phyloP scores from a whole-genome alignment of 2,329 filamentous ascomycete genomes.

The Ophiocordyceps camponoti-floridani region DNA sequence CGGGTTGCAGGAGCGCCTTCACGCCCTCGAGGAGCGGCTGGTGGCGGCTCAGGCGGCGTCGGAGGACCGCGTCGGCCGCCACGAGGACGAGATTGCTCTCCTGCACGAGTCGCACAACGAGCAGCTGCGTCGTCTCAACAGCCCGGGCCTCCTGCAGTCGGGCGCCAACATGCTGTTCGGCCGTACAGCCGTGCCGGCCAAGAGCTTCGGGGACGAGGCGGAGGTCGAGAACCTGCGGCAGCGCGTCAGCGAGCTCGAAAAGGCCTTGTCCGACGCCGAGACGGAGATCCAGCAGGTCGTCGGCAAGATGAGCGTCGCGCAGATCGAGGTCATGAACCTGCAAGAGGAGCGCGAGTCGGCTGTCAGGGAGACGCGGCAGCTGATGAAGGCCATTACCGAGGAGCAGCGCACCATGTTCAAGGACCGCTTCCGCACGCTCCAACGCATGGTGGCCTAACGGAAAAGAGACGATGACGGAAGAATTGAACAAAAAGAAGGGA shows the following conservation, averaged over 20 bases:
- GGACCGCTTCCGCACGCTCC: slow-evolving; percentile 17
- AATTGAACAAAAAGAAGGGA: not conserved
- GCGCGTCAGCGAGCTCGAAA: slow-evolving; percentile 71
- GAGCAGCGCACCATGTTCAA: slow-evolving; percentile 37
- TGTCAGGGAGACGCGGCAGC: slow-evolving; percentile 48
- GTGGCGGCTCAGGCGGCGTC: slow-evolving; percentile 68
- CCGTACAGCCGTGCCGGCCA: slow-evolving; percentile 32
- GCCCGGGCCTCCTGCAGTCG: slow-evolving; percentile 22
- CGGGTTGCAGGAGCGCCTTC: slow-evolving; percentile 64
- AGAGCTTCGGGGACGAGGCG: slow-evolving; percentile 52
- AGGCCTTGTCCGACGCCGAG: slow-evolving; percentile 40
- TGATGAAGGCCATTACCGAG: slow-evolving; percentile 48
- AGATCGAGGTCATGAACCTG: slow-evolving; percentile 68
- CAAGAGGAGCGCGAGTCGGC: slow-evolving; percentile 61
- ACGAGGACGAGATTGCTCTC: slow-evolving; percentile 68
- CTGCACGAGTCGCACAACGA: slow-evolving; percentile 61
- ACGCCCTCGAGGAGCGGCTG: slow-evolving; percentile 67
- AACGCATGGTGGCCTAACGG: slow-evolving; percentile 1
- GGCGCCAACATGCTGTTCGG: slow-evolving; percentile 14
- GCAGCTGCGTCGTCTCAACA: slow-evolving; percentile 59
- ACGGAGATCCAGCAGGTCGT: slow-evolving; percentile 72
- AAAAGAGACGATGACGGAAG: too few relatives aligned
- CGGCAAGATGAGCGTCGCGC: slow-evolving; percentile 59
- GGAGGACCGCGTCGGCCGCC: slow-evolving; percentile 64
- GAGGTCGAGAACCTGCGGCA: slow-evolving; percentile 61